phyloP scores from a whole-genome alignment of 225 moss, liverwort and hornwort genomes.

The Pseudisothecium myosuroides region DNA sequence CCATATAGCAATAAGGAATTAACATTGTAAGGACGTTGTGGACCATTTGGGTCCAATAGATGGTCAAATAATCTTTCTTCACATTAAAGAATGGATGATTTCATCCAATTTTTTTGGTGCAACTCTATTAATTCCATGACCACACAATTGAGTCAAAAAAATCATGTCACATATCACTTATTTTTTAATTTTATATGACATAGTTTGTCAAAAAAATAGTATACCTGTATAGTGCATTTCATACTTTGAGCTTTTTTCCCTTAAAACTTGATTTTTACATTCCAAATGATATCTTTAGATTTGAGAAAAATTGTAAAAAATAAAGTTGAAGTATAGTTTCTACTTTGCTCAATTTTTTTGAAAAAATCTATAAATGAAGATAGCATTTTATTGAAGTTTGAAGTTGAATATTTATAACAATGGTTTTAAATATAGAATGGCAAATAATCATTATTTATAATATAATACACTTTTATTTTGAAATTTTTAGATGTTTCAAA shows the following conservation, averaged over 20 bases:
- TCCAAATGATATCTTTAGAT: neutral
- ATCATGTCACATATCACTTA: neutral
- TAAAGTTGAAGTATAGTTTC: neutral
- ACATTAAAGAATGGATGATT: no score
- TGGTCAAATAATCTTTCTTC: neutral
- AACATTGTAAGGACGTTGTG: accelerated
- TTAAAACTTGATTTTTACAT: neutral
- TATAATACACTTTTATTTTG: neutral
- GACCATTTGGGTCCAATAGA: accelerated
- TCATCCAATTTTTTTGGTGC: no score
- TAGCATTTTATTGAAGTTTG: neutral
- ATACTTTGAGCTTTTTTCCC: neutral
- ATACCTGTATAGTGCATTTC: neutral
- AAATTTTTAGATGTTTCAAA: neutral
- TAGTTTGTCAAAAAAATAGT: neutral
- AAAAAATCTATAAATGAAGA: neutral
- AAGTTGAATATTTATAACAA: neutral
- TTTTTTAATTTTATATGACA: neutral
- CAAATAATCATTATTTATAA: accelerated
- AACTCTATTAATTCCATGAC: neutral
- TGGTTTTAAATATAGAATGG: neutral
- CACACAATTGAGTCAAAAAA: neutral
- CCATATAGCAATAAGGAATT: neutral
- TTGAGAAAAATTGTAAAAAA: neutral
- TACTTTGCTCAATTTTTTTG: neutral